Evolutionary conservation across 78 protist species (phyloP), one percentile per base, ranked within the genome.

Genomic region (Dictyostelium brefeldianum): DNA sequence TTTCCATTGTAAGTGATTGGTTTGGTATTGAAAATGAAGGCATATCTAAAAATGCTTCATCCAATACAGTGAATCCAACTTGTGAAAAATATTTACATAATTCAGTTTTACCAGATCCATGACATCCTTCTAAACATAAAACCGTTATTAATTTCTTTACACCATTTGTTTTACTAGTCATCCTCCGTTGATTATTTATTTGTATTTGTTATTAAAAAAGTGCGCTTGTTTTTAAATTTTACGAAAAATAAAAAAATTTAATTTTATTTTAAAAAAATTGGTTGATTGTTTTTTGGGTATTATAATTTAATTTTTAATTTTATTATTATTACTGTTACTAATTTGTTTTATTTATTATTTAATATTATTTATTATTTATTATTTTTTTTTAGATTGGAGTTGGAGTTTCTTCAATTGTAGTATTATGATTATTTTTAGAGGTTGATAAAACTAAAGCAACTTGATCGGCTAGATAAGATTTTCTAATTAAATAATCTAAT

Each of bases 11-110:
- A 15, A 91, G 54, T 31, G 77, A 54, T 41, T 91, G 95, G 22
- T 80, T 80, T 48, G 95, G 83, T n/a, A 91, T 82, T 9, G 82
- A 25, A 56, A n/a, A 81, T 6, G 57, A 43, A 36, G 95, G 95
- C 95, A 91, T 91, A 57, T 81, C 90, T 46, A 91, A 57, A 41
- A 91, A 91, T 47, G 89, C 95, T 81, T 91, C 95, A 78, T 91
- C 95, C 43, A 91, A 25, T 4, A 91, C 90, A 36, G 83, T 56
- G 18, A 62, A 59, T 29, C 92, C 92, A 14, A 46, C 41, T 50
- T 77, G 75, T 20, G 43, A 9, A 62, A 87, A 80, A 15, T 31
- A 87, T 74, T 87, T 87, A 77, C 92, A 87, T 64, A 87, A 22
- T 65, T 87, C 92, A 29, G 92, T 87, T 71, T 87, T 87, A 64